These are phyloP conservation scores for Thelonectria discophora DNA, from an alignment of 2,329 filamentous ascomycete genomes.

Conservation along the genomic window DNA sequence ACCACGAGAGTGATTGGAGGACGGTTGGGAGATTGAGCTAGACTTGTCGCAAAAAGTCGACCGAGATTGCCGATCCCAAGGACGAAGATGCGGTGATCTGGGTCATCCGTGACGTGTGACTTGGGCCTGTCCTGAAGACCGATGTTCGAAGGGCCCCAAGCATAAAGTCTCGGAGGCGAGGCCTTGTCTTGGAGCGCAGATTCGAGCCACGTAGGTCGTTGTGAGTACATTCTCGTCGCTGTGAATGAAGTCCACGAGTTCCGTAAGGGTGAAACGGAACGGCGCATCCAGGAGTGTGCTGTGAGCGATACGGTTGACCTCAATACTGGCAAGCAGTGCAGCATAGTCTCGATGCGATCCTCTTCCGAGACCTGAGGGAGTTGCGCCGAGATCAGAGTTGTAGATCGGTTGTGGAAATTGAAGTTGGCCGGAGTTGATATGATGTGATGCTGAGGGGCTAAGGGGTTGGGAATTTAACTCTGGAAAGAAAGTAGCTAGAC, in stretches of 20 bases:
- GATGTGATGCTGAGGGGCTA: neutral
- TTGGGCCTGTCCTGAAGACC: constrained; percentile 5
- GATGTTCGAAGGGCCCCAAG: constrained; percentile 48
- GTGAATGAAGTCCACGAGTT: neutral
- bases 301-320: neutral
- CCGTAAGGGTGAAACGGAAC: neutral
- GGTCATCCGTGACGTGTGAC: constrained; percentile 19
- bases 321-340: neutral
- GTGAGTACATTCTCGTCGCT: constrained; percentile 38
- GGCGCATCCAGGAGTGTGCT: neutral
- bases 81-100: constrained; percentile 71
- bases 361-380: neutral
- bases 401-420: neutral
- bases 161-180: constrained; percentile 48
- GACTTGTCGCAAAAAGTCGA: constrained; percentile 76
- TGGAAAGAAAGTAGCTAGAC: too few relatives aligned
- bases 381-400: neutral
- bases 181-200: constrained; percentile 38
- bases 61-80: constrained; percentile 85
- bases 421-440: neutral
- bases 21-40: constrained; percentile 66
- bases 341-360: too few relatives aligned
- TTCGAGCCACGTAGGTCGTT: constrained; percentile 48
- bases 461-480: neutral
- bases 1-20: constrained; percentile 86